Base-by-base conservation (phyloP, 1,284 basidiomycete species). In the Coriolopsis trogii region DNA sequence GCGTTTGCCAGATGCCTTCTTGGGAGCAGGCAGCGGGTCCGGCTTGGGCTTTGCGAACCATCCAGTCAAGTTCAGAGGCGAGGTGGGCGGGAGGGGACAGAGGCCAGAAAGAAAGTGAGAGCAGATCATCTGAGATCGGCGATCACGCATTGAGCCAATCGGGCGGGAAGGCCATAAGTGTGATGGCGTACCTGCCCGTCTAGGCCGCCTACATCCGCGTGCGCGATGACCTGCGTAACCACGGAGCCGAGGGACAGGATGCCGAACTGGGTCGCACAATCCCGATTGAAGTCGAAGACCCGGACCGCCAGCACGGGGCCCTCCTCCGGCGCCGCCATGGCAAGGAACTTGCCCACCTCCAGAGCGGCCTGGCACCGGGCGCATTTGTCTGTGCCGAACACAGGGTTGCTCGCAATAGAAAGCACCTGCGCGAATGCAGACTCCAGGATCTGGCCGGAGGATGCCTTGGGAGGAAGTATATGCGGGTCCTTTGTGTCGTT, bases 1-100 rank as follows among this genome's bases (percentile, higher is more conserved):
- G 40, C 81, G 75, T 61, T 85, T 71, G 9, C 86, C 87, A 39
- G 81, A 87, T 12, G 78, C 75, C 63, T 75, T 71, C 65, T 77
- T 83, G 0, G 75, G 72, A 10, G 72, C 54, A 18, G 81, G 83
- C 4, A 85, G 75, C 10, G 87, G 84, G 41, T 77, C 72, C 0
- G 88, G 88, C 63, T 90, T 91, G 3, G 85, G 85, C 62, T 81
- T 85, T 23, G 76, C 70, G 67, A 86, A 85, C 79, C 82, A 85
- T 6, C 67, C 66, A 3, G 76, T 80, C 18, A 80, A 58, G 63
- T 87, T 77, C 53, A 85, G 70, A 20, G 78, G 73, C 4, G 78
- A 67, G 1, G 80, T 73, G 2, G 75, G 70, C 9, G 85, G 79
- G 18, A 77, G 65, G 1, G 80, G 64, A 59, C 84, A 86, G 29